These are phyloP conservation scores for Zygotorulaspora chibaensis DNA, from an alignment of 805 yeast genomes.

Conservation along the genomic window DNA sequence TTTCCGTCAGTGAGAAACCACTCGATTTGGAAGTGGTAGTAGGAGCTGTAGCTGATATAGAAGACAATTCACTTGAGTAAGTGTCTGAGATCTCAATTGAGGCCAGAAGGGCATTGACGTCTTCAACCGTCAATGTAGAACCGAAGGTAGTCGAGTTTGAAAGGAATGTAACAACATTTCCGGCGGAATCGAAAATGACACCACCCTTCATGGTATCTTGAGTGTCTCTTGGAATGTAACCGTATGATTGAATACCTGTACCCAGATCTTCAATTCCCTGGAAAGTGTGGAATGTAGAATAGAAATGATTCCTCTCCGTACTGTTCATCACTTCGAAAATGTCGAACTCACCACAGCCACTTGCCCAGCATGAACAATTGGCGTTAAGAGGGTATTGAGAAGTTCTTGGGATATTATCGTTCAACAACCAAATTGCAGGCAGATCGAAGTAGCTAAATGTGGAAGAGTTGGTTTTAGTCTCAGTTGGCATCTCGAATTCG, in stretches of 20 bases:
- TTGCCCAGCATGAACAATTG: constrained; percentile 71
- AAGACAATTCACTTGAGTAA: constrained; percentile 25
- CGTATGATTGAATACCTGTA: constrained; percentile 54
- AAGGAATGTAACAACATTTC: constrained; percentile 57
- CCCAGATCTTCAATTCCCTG: constrained; percentile 59
- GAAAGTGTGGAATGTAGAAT: constrained; percentile 68
- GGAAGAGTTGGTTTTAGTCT: constrained; percentile 38
- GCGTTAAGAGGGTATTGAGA: constrained; percentile 57
- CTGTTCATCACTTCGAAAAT: constrained; percentile 68
- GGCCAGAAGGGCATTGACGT: constrained; percentile 45
- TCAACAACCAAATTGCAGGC: constrained; percentile 77
- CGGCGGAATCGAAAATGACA: constrained; percentile 60
- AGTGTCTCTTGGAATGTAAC: constrained; percentile 54
- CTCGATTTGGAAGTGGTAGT: constrained; percentile 27
- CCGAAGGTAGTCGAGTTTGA: constrained; percentile 51
- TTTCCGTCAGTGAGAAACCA: constrained; percentile 20
- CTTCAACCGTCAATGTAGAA: constrained; percentile 41
- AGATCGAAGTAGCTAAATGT: constrained; percentile 43
- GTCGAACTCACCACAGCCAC: constrained; percentile 79
- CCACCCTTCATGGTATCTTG: constrained; percentile 59
- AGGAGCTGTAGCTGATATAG: constrained; percentile 39
- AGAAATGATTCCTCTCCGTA: constrained; percentile 52
- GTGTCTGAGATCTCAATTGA: constrained; percentile 29
- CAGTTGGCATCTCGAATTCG: constrained; percentile 64
- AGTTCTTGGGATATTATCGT: constrained; percentile 70